Evolutionary conservation across 2,329 filamentous ascomycete species (phyloP), one percentile per base, ranked within the genome.

Genomic region (Penicillium carneum): DNA sequence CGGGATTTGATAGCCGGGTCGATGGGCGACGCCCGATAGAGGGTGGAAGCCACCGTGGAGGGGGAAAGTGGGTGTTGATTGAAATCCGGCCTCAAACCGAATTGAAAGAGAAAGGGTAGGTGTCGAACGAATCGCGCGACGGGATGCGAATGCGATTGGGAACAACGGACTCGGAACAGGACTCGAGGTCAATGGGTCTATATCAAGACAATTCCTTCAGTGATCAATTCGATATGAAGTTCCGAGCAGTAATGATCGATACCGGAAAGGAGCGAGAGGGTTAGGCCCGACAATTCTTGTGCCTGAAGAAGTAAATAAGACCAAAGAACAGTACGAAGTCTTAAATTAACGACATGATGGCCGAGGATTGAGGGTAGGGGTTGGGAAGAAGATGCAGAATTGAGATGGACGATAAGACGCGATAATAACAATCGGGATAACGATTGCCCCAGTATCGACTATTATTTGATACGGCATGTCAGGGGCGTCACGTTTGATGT

Each of bases 1-100:
- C 80, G 78, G 66, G 82, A 76, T 69, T 72, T 77, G 43, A 80
- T 72, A 63, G 76, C 73, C 68, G 79, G 78, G 71, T 82, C 84
- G 75, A 85, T 82, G 81, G 84, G 82, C 81, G 84, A 82, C 67
- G 85, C 83, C 83, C 84, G 80, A 72, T 85, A 86, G 61, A 86
- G 80, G 73, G 86, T 79, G 72, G 83, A 82, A 78, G 84, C 84
- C 77, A 87, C 83, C 73, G 84, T 83, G 77, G 84, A 87, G 80
- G 85, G 82, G 82, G 83, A 85, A 71, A 64, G 71, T 71, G 71
- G 74, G 71, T 69, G 56, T 64, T 49, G 43, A 67, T 74, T 68
- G 63, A 77, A 74, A 76, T 75, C 65, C 71, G 72, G 71, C 63
- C 70, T 50, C 59, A 54, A 65, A 76, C 73, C 74, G 74, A 76